Conservation (phyloP, 305 asterid species). For the Fraxinus velutina region DNA sequence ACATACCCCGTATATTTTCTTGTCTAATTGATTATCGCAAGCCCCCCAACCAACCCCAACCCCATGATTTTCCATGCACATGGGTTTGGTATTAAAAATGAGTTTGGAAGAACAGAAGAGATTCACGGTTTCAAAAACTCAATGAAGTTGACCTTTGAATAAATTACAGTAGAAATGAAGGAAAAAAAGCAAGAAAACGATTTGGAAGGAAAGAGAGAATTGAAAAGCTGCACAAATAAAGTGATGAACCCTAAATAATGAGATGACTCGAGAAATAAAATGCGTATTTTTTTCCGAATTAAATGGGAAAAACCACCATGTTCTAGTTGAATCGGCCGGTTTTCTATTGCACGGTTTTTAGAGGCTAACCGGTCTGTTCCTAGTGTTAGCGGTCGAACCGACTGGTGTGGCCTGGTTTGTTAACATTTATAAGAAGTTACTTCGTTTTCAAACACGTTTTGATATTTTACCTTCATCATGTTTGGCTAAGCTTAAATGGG, state of each 20-base stretch:
- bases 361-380: neutral
- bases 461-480: neutral
- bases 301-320: neutral
- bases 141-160: neutral
- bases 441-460: neutral
- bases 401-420: neutral
- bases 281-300: neutral
- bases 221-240: neutral
- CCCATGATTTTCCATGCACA: neutral
- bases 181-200: too few species aligned
- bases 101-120: neutral
- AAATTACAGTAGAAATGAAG: neutral
- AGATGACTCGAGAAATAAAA: neutral
- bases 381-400: neutral
- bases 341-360: neutral
- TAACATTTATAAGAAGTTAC: neutral
- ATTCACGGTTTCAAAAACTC: neutral
- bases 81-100: neutral
- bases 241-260: neutral
- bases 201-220: slow-evolving; percentile 1
- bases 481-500: neutral
- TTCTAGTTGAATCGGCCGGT: neutral
- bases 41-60: neutral
- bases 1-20: neutral
- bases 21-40: neutral